A percentile compares a stretch with the other conserved stretches of the same genome.
Conservation (phyloP, 1,139 yeast species). For the Geotrichum klebahnii region DNA sequence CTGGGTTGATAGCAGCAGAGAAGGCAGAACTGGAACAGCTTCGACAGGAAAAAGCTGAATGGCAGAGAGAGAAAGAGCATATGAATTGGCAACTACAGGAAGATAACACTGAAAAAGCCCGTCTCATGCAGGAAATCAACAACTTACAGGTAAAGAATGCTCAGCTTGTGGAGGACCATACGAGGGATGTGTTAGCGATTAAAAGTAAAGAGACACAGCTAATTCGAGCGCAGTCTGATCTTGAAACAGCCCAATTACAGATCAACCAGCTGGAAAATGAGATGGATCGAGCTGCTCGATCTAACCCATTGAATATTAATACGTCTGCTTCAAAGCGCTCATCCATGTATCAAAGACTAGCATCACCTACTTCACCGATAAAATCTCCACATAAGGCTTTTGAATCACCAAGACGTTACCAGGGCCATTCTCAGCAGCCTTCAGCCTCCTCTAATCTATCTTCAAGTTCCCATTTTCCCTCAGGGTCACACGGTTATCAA, state of each 20-base stretch:
- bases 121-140: conserved; percentile 46
- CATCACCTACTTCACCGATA: conserved; percentile 5
- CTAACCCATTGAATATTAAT: conserved; percentile 3
- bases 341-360: conserved; percentile 1
- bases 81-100: conserved; percentile 43
- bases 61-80: conserved; percentile 49
- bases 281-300: conserved; percentile 1
- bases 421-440: neutral
- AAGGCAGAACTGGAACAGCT: conserved; percentile 51
- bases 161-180: conserved; percentile 49
- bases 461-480: neutral
- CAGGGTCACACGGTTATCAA: neutral
- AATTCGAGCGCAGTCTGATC: conserved; percentile 54
- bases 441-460: neutral
- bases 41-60: conserved; percentile 49
- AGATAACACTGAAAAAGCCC: conserved; percentile 45
- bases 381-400: neutral
- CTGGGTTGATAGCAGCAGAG: conserved; percentile 32
- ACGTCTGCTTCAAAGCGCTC: conserved; percentile 2
- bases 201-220: conserved; percentile 68
- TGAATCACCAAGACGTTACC: conserved; percentile 4
- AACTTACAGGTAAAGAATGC: conserved; percentile 37
- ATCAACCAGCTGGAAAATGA: conserved; percentile 13
- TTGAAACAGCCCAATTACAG: conserved; percentile 45
- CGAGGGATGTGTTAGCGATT: conserved; percentile 49